Percentiles rank a stretch among this genome's conserved stretches.
phyloP scores from a whole-genome alignment of 2,329 filamentous ascomycete species.

The Fusarium annulatum region DNA sequence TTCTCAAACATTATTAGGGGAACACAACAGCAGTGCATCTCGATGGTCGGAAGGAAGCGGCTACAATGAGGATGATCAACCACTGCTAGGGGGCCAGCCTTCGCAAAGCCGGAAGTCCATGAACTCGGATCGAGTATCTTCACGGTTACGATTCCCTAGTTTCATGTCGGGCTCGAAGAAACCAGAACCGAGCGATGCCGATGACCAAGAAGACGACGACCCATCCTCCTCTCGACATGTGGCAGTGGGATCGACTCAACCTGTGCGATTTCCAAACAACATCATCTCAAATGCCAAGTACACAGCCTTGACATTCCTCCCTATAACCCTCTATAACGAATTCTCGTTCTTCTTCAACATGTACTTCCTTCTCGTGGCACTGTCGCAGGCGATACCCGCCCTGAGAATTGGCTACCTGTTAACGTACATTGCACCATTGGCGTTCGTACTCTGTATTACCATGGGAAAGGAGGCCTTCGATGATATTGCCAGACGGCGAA shows the following conservation, averaged over 20 bases:
- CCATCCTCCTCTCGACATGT: constrained; percentile 79
- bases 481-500: constrained; percentile 84
- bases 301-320: constrained; percentile 92
- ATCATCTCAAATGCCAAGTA: constrained; percentile 98
- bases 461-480: constrained; percentile 96
- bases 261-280: constrained; percentile 86
- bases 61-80: constrained; percentile 75
- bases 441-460: constrained; percentile 91
- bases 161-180: constrained; percentile 66
- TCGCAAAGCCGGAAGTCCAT: constrained; percentile 46
- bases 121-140: constrained; percentile 51
- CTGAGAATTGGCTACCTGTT: constrained; percentile 93
- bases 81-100: constrained; percentile 68
- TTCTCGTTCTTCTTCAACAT: constrained; percentile 99
- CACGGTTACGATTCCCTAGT: constrained; percentile 72
- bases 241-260: constrained; percentile 78
- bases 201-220: constrained; percentile 67
- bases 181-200: constrained; percentile 54
- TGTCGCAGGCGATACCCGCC: constrained; percentile 91
- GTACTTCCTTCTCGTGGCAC: constrained; percentile 94
- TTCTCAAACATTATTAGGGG: constrained; percentile 72
- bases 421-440: constrained; percentile 92
- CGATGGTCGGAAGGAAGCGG: constrained; percentile 70
- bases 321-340: constrained; percentile 95
- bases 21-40: constrained; percentile 65